Evolutionary conservation across 805 yeast species (phyloP).

Genomic region (Candida methanosorbosa): DNA sequence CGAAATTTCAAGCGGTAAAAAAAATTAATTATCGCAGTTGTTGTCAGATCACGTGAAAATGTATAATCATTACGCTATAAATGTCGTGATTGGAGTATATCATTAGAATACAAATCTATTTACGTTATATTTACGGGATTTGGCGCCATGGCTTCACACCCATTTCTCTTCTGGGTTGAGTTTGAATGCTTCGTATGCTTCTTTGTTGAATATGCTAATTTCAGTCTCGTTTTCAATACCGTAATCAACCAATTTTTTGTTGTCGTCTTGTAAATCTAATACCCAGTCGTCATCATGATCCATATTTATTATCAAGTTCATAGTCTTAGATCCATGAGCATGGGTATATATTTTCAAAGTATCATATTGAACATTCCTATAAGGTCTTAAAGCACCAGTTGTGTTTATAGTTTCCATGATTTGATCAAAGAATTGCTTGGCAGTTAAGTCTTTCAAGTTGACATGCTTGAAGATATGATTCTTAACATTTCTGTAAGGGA

Average conservation of each 20-base stretch:
- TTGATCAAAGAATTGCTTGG: constrained; percentile 49
- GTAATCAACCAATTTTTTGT: constrained; percentile 34
- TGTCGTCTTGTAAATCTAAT: constrained; percentile 29
- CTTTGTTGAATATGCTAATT: constrained; percentile 66
- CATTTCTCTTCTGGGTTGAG: constrained; percentile 87
- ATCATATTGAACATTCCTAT: constrained; percentile 65
- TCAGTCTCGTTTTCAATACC: constrained; percentile 87
- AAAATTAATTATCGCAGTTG: too few relatives aligned
- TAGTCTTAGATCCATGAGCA: constrained; percentile 91
- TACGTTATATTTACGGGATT: too few relatives aligned
- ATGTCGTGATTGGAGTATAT: too few relatives aligned
- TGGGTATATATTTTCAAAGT: constrained; percentile 82
- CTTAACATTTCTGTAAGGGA: constrained; percentile 82
- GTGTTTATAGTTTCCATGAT: constrained; percentile 34
- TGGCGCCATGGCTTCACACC: too few relatives aligned
- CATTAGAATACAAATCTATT: too few relatives aligned
- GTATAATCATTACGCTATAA: too few relatives aligned
- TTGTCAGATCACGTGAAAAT: too few relatives aligned
- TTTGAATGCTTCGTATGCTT: constrained; percentile 60
- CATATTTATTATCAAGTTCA: constrained; percentile 84
- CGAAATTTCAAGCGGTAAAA: too few relatives aligned
- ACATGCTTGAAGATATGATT: constrained; percentile 62
- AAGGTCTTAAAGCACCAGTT: constrained; percentile 72
- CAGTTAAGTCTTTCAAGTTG: constrained; percentile 63
- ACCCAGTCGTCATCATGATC: constrained; percentile 80